Evolutionary conservation across 202 grass and related monocot genomes (phyloP), one percentile per base, ranked within the genome.

Genomic region (Hordeum pubiflorum): DNA sequence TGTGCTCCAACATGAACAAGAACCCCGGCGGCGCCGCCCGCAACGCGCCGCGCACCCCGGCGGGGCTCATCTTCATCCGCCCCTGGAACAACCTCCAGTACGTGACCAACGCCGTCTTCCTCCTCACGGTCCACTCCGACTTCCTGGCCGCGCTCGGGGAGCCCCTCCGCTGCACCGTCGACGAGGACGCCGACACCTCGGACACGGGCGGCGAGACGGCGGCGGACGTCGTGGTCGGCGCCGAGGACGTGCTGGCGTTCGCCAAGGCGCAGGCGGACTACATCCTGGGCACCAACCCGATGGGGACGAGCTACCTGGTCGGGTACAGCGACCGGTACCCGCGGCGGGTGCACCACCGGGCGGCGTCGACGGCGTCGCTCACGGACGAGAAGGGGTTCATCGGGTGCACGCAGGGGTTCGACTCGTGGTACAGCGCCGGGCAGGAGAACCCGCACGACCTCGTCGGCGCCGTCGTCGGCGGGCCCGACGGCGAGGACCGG

Each of bases 41-140:
- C 72, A 97, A 97, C 68, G 95, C 93, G 72, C 81, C 79, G 3
- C 95, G 86, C 39, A 94, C 92, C 0, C 95, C 95, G 1, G 95
- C 81, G 6, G 95, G 95, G 0, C 82, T 97, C 21, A 67, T 97
- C 80, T 97, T 91, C 79, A 81, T 97, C 82, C 90, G 95, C 0
- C 89, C 76, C 9, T 97, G 95, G 95, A 97, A 97, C 81, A 97
- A 97, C 82, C 86, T 97, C 29, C 95, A 97, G 68, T 97, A 97
- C 76, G 90, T 81, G 44, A 63, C 91, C 6, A 70, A 89, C 83
- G 95, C 95, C 13, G 87, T 90, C 11, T 93, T 97, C 84, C 95
- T 97, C 71, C 72, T 94, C 10, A 84, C 88, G 26, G 77, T 88
- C 23, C 91, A 91, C 84, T 86, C 95, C 1, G 95, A 94, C 82